Evolutionary conservation across 2,329 filamentous ascomycete species (phyloP).

Genomic region (Talaromyces albobiverticillius): DNA sequence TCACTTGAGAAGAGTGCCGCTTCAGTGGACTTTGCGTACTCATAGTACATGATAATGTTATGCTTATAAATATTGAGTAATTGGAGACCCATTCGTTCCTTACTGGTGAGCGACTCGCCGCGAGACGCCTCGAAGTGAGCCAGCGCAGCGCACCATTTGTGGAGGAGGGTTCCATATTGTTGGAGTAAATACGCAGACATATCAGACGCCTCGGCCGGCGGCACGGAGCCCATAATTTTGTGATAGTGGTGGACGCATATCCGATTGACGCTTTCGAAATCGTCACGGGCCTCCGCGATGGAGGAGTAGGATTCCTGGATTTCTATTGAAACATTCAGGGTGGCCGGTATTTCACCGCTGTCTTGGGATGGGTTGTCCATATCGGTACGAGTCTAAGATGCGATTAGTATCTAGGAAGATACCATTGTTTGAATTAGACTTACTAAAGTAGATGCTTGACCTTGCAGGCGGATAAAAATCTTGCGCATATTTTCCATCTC

Average conservation of each 20-base stretch:
- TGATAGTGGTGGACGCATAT: constrained; percentile 7
- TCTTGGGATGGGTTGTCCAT: not conserved
- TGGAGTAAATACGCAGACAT: constrained; percentile 6
- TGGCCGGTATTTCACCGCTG: not conserved
- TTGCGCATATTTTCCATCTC: constrained; percentile 11
- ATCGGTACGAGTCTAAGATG: constrained; percentile 7
- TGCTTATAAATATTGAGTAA: constrained; percentile 7
- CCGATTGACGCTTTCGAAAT: constrained; percentile 1
- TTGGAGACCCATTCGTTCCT: constrained; percentile 8
- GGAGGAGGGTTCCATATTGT: constrained; percentile 1
- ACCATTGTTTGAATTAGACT: not conserved
- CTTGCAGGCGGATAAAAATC: constrained; percentile 7
- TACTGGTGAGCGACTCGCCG: not conserved
- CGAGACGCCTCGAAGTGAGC: constrained; percentile 4
- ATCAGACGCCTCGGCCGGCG: not conserved
- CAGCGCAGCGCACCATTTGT: constrained; percentile 7
- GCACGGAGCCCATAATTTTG: not conserved
- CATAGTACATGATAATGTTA: not conserved
- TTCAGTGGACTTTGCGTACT: not conserved
- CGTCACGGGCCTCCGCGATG: constrained; percentile 9
- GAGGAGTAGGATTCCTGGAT: not conserved
- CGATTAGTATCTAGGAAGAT: not conserved
- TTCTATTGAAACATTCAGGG: constrained; percentile 2
- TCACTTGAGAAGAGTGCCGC: not conserved
- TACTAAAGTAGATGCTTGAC: constrained; percentile 7